A percentile compares a stretch with the other conserved stretches of the same genome.
Conservation (phyloP, 805 yeast genomes). For the Pichia rugopelliculosa region DNA sequence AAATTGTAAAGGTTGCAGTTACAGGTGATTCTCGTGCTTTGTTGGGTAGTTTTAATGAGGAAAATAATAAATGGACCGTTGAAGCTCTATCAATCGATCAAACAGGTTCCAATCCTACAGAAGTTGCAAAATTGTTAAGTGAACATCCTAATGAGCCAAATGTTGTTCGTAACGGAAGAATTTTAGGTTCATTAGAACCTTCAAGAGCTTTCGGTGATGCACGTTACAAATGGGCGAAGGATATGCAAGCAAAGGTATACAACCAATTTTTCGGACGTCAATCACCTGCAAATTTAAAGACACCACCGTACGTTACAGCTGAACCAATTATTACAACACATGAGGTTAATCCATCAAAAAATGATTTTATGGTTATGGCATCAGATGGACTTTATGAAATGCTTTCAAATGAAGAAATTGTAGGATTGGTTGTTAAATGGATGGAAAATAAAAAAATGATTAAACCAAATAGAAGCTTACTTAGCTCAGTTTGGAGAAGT, state of each 20-base stretch:
- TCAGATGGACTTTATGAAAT: conserved; percentile 92
- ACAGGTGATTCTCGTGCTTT: conserved; percentile 95
- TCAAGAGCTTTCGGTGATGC: conserved; percentile 97
- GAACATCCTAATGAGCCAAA: conserved; percentile 92
- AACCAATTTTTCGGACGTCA: conserved; percentile 74
- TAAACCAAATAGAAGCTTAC: conserved; percentile 39
- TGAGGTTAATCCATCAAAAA: conserved; percentile 57
- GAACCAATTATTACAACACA: conserved; percentile 87
- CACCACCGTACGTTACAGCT: conserved; percentile 98
- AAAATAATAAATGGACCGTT: conserved; percentile 73
- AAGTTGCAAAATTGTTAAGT: conserved; percentile 69
- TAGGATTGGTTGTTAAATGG: conserved; percentile 90
- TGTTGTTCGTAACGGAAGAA: conserved; percentile 79
- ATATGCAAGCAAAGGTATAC: conserved; percentile 66
- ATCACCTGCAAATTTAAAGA: conserved; percentile 62
- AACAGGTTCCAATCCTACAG: conserved; percentile 86
- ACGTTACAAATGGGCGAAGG: conserved; percentile 72
- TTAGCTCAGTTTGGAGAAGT: conserved; percentile 32
- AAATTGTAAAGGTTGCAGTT: conserved; percentile 78
- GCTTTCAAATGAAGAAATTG: conserved; percentile 86
- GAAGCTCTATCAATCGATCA: conserved; percentile 83
- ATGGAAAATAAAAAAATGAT: conserved; percentile 65
- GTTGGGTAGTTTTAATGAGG: conserved; percentile 59
- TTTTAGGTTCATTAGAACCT: conserved; percentile 90
- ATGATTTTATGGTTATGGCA: conserved; percentile 86